phyloP scores from a whole-genome alignment of 2,329 filamentous ascomycete genomes.

The Metarhizium album region DNA sequence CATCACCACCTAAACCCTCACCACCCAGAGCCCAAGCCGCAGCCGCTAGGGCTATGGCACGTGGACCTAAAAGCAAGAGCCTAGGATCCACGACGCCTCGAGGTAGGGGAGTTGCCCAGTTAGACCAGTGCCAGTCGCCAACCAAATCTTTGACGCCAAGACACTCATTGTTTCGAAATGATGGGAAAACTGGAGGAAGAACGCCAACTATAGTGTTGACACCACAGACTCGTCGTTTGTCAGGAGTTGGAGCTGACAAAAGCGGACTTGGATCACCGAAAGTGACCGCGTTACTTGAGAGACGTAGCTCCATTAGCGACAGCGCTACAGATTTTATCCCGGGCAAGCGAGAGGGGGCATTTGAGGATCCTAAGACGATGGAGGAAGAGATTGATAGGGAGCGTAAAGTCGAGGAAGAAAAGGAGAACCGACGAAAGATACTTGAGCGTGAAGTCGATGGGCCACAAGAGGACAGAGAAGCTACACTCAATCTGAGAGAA shows the following conservation, averaged over 20 bases:
- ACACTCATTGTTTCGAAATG: constrained; percentile 40
- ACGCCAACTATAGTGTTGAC: constrained; percentile 55
- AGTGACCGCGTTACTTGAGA: constrained; percentile 59
- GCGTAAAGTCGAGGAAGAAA: constrained; percentile 45
- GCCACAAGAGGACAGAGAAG: constrained; percentile 44
- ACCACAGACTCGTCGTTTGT: constrained; percentile 39
- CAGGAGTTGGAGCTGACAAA: constrained; percentile 59
- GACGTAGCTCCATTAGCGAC: constrained; percentile 61
- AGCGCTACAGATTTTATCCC: constrained; percentile 53
- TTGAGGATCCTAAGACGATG: constrained; percentile 53
- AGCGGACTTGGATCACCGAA: constrained; percentile 65
- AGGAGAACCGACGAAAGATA: constrained; percentile 47
- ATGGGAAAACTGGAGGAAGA: constrained; percentile 40
- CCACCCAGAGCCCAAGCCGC: constrained; percentile 9
- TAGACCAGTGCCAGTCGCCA: constrained; percentile 11
- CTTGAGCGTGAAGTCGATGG: constrained; percentile 38
- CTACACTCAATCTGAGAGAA: constrained; percentile 58
- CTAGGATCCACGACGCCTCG: constrained; percentile 8
- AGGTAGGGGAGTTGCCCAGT: constrained; percentile 3
- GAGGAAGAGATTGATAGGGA: constrained; percentile 54
- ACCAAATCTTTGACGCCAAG: constrained; percentile 16
- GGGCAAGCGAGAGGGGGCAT: constrained; percentile 41
- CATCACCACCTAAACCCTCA: constrained; percentile 15
- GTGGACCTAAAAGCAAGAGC: constrained; percentile 7
- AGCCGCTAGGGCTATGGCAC: not conserved